A percentile compares a stretch with the other conserved stretches of the same genome.
Evolutionary conservation across 2,329 filamentous ascomycete genomes (phyloP).

Genomic region (Colletotrichum sp.): DNA sequence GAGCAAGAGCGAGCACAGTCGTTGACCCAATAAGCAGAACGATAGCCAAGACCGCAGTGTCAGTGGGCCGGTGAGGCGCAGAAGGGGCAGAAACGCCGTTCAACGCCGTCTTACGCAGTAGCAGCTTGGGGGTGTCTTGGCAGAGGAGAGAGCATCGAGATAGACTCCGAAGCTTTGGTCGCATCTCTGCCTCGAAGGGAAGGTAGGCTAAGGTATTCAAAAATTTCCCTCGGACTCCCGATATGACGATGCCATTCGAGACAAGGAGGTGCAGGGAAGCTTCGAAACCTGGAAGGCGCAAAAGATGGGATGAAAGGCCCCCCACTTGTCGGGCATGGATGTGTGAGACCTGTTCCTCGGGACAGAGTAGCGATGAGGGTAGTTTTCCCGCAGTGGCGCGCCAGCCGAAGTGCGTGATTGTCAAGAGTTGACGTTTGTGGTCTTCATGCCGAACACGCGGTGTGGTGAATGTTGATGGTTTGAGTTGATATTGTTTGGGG

Average conservation of each 20-base stretch:
- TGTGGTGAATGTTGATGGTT: background rate
- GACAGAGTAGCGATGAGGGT: background rate
- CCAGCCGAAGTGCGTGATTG: background rate
- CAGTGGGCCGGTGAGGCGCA: slow-evolving; percentile 13
- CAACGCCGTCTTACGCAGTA: slow-evolving; percentile 13
- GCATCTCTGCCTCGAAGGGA: background rate
- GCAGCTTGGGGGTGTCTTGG: slow-evolving; percentile 5
- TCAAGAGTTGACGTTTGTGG: background rate
- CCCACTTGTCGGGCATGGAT: background rate
- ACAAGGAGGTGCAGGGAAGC: background rate
- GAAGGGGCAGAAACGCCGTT: background rate
- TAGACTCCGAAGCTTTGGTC: background rate
- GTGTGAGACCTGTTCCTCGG: background rate
- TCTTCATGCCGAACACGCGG: background rate
- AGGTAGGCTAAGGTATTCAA: background rate
- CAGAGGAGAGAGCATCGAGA: background rate
- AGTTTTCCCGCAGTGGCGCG: background rate
- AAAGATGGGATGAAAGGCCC: background rate
- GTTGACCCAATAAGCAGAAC: background rate
- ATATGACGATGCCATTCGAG: background rate
- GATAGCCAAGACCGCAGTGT: slow-evolving; percentile 5
- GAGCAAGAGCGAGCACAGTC: background rate
- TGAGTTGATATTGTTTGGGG: background rate
- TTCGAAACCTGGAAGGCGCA: background rate
- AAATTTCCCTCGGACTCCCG: slow-evolving; percentile 2